Base-by-base conservation (phyloP, 139 green algal genomes). In the Desmodesmus armatus region DNA sequence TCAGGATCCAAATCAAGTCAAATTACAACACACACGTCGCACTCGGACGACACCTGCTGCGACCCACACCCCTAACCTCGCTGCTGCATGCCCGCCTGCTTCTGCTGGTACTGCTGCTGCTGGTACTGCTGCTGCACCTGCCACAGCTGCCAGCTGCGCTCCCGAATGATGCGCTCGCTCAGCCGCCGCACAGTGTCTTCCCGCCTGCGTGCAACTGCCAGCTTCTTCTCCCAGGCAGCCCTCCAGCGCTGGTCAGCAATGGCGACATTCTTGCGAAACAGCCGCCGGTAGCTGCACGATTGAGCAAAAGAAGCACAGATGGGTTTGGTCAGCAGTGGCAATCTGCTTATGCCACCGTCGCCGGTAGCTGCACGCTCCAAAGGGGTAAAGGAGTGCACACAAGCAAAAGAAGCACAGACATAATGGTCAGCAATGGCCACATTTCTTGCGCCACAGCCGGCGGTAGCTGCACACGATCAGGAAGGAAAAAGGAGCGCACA, bases 241-340 rank as follows among this genome's bases (percentile, higher is more conserved):
- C 58, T 47, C 80, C 80, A 86, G 47, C 65, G 49, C 69, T 80
- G 49, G 33, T 79, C 53, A 0, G 67, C 72, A 2, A 86, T 44
- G 7, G n/a, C 21, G 35, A 73, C 39, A 21, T 86, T 78, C 69
- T 86, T 86, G n/a, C 19, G 25, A 67, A 67, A 86, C 65, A 69
- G 63, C 25, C 80, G 80, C 25, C 29, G 7, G 79, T 58, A 78
- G 15, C 65, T 78, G 65, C 63, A 44, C 17, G 33, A n/a, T n/a
- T n/a, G n/a, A n/a, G n/a, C n/a, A n/a, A n/a, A n/a, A n/a, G n/a
- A n/a, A 58, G 47, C 0, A 2, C 13, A 13, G 47, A 15, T 15
- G 13, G 47, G 47, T n/a, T n/a, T n/a, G 47, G 47, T 55, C 47
- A 55, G 47, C 47, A 55, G 47, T 13, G 47, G 47, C 17, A 0